phyloP scores from a whole-genome alignment of 2,329 filamentous ascomycete genomes.

The Pseudocercospora pini-densiflorae region DNA sequence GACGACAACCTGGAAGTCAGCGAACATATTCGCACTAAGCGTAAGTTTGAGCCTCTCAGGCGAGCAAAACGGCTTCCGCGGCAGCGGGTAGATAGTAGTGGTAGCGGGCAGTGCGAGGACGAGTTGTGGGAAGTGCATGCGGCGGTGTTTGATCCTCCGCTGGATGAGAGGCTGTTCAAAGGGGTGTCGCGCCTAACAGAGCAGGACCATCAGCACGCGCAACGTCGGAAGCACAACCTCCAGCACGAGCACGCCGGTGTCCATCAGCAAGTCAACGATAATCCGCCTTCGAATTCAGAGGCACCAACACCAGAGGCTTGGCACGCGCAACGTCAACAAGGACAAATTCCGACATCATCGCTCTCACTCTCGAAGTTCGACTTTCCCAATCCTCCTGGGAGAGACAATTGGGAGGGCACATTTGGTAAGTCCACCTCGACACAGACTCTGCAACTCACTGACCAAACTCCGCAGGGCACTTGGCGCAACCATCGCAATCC shows the following conservation, averaged over 20 bases:
- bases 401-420: slow-evolving; percentile 33
- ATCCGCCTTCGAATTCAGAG: not conserved
- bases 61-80: slow-evolving; percentile 39
- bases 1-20: slow-evolving; percentile 11
- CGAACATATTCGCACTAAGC: slow-evolving; percentile 33
- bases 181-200: not conserved
- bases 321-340: not conserved
- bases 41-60: slow-evolving; percentile 36
- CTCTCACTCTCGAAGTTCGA: slow-evolving; percentile 36
- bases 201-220: not conserved
- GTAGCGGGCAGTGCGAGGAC: slow-evolving; percentile 14
- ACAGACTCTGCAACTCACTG: slow-evolving; percentile 10
- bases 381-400: slow-evolving; percentile 36
- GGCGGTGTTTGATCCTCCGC: slow-evolving; percentile 31
- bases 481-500: slow-evolving; percentile 22
- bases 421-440: slow-evolving; percentile 31
- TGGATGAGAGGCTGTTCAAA: not conserved
- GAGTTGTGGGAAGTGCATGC: slow-evolving; percentile 40
- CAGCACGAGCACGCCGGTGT: not conserved
- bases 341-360: slow-evolving; percentile 24
- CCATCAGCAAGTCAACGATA: not conserved
- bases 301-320: not conserved
- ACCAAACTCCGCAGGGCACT: slow-evolving; percentile 27
- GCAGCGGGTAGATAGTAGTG: slow-evolving; percentile 18
- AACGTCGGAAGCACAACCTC: not conserved